Base-by-base conservation (phyloP, 805 yeast genomes). In the Cyberlindnera mycetangii region DNA sequence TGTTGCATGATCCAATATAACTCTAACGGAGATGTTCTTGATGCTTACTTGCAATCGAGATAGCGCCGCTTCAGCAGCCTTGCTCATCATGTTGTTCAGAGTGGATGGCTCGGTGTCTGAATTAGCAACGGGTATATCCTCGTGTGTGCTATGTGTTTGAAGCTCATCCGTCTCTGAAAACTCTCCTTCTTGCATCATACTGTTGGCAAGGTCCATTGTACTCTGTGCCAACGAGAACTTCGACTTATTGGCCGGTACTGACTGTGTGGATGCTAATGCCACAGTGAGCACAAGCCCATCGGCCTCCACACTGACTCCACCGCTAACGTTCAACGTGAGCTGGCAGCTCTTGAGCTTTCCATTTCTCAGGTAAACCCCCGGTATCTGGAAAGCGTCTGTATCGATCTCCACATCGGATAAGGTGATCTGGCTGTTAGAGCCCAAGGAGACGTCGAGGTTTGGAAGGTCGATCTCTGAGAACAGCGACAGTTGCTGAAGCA, bases 381-480 rank as follows among this genome's bases (percentile, higher is more conserved):
- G 92, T 3, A 85, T 56, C 47, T 72, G 70, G 34, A 88, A 69
- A 45, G 81, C 83, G 24, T 83, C 88, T 0, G 88, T 80, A 58
- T 85, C 92, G 22, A 90, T 65, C 39, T 80, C 73, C 9, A 90
- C 77, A 60, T 87, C 83, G 36, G 76, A 73, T 15, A 76, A 72
- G 46, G 68, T 70, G 61, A 73, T 74, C 62, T 68, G 66, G 15
- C 71, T 69, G 44, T 70, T 74, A 4, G 82, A 68, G 1, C 87
- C 86, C 17, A 87, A 66, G 5, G 95, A 82, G 0, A 90, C 89
- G 56, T 89, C 93, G 42, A 90, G 62, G 58, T 89, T 85, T 16
- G 89, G 84, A 16, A 89, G 69, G 61, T 89, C 95, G 18, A 89
- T 76, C 52, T 83, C 85, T 1, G 96, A 85, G 58, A 90, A 87